phyloP scores from a whole-genome alignment of 1,284 basidiomycete genomes.

The Athelia psychrophila region DNA sequence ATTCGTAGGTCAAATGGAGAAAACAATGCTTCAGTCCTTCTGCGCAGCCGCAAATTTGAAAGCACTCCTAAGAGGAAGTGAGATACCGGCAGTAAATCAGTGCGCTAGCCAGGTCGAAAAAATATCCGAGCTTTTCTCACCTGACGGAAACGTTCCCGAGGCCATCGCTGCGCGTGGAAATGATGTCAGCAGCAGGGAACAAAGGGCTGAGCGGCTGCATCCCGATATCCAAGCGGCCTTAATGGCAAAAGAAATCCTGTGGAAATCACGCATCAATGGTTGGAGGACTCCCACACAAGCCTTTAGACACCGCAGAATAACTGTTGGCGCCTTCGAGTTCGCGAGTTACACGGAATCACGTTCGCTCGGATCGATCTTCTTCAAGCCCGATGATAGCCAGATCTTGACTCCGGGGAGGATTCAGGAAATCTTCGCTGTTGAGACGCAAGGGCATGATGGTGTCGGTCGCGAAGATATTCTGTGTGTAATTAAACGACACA shows the following conservation, averaged over 20 bases:
- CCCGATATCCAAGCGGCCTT: neutral
- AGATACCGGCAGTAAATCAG: neutral
- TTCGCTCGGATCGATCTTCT: neutral
- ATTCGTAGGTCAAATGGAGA: constrained; percentile 6
- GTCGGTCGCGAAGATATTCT: neutral
- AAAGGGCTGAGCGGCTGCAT: neutral
- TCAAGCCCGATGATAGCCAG: neutral
- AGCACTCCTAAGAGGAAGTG: neutral
- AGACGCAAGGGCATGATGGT: neutral
- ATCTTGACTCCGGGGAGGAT: neutral
- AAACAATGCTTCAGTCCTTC: constrained; percentile 12
- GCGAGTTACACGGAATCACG: neutral
- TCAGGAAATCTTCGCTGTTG: neutral
- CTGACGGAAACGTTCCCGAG: neutral
- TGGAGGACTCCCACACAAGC: neutral
- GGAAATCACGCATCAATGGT: neutral
- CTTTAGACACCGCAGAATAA: neutral
- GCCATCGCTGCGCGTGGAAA: neutral
- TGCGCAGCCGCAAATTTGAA: neutral
- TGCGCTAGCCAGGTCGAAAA: neutral
- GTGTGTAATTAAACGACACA: neutral
- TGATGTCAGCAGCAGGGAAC: neutral
- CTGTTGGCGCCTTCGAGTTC: neutral
- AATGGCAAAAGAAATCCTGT: neutral
- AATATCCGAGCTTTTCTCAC: no score